Percentiles rank a stretch among this genome's conserved stretches.
These are phyloP conservation scores for Paraphaeosphaeria sporulosa DNA, from an alignment of 2,329 filamentous ascomycete species.

Conservation along the genomic window DNA sequence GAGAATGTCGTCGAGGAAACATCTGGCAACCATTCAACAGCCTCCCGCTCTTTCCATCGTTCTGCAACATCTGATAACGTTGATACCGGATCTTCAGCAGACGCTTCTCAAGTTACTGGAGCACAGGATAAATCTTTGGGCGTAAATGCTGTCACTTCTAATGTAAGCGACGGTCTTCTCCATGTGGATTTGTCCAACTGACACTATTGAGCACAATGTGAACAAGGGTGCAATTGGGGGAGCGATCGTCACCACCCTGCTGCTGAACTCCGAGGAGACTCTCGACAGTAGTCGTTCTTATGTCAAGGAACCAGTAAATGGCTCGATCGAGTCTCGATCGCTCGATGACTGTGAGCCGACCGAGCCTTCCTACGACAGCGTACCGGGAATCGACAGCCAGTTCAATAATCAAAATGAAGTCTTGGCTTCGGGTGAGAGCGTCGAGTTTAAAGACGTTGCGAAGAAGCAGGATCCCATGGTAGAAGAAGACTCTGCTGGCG, in stretches of 20 bases:
- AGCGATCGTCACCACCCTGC: not conserved
- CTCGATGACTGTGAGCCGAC: not conserved
- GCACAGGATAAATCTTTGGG: not conserved
- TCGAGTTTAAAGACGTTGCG: not conserved
- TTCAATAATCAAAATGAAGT: not conserved
- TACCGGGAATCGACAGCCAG: not conserved
- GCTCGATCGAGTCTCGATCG: not conserved
- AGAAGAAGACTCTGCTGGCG: not conserved
- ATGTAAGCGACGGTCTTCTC: too few relatives aligned
- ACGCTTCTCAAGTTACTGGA: not conserved
- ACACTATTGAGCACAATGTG: too few relatives aligned
- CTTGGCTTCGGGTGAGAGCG: not conserved
- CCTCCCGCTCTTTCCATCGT: not conserved
- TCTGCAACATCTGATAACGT: not conserved
- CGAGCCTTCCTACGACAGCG: not conserved
- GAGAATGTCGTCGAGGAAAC: not conserved
- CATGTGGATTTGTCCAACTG: too few relatives aligned
- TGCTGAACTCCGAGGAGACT: not conserved
- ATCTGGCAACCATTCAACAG: not conserved
- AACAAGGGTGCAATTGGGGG: not conserved
- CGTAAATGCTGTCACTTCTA: too few relatives aligned
- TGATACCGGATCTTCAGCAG: not conserved
- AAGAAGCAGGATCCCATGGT: not conserved
- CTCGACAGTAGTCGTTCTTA: not conserved
- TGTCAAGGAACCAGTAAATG: not conserved